These are phyloP conservation scores for Fagus sylvatica DNA, from an alignment of 306 rosid species.

Conservation along the genomic window DNA sequence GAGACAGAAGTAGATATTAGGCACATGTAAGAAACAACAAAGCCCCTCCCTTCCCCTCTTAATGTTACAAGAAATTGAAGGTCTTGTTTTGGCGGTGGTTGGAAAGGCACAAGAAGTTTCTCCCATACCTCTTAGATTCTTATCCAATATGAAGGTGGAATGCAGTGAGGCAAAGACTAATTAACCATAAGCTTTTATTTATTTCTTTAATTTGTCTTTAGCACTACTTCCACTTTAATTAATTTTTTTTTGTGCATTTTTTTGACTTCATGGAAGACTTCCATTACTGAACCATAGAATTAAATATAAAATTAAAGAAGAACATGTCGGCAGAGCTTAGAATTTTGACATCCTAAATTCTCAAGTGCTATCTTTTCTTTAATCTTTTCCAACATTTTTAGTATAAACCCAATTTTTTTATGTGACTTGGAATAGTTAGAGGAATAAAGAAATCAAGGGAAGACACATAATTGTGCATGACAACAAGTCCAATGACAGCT, in stretches of 20 bases:
- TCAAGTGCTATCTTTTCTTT: slow-evolving; percentile 28
- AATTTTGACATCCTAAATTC: slow-evolving; percentile 61
- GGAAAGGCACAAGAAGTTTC: slow-evolving; percentile 43
- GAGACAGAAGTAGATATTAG: slow-evolving; percentile 25
- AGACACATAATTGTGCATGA: slow-evolving; percentile 59
- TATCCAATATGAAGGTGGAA: slow-evolving; percentile 34
- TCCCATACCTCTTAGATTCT: slow-evolving; percentile 50
- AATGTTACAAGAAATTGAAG: slow-evolving; percentile 33
- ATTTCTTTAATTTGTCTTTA: slow-evolving; percentile 14
- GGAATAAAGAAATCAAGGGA: slow-evolving; percentile 43
- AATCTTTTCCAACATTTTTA: slow-evolving; percentile 31
- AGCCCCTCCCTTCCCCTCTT: slow-evolving; percentile 23
- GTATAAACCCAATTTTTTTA: slow-evolving; percentile 29
- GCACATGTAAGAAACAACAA: slow-evolving; percentile 38
- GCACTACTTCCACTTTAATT: slow-evolving; percentile 6
- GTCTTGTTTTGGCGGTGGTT: slow-evolving; percentile 73
- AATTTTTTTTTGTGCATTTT: background rate
- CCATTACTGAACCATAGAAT: slow-evolving; percentile 25
- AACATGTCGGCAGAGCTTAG: slow-evolving; percentile 55
- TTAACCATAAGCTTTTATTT: background rate
- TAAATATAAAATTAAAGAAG: slow-evolving; percentile 19
- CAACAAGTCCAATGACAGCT: slow-evolving; percentile 76
- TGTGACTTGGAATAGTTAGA: slow-evolving; percentile 39
- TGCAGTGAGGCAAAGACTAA: slow-evolving; percentile 25
- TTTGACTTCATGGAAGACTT: slow-evolving; percentile 12